phyloP scores from a whole-genome alignment of 2,329 filamentous ascomycete genomes.

The Phoma herbarum region DNA sequence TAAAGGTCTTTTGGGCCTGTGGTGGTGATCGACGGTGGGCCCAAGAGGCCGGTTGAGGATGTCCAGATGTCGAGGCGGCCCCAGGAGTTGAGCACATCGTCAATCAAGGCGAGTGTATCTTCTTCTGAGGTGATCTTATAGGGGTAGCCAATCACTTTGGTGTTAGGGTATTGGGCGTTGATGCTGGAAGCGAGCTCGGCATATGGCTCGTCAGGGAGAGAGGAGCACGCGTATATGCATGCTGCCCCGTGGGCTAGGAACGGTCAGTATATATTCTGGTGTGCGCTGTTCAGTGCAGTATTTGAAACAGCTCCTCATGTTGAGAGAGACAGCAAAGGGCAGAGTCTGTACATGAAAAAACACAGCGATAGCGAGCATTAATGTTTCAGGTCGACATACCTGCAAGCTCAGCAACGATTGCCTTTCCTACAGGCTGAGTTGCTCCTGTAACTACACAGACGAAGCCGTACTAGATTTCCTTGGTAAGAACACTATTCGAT shows the following conservation, averaged over 20 bases:
- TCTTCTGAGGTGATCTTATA: conserved; percentile 67
- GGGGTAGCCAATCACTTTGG: conserved; percentile 69
- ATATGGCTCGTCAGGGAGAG: conserved; percentile 54
- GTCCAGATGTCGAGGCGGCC: conserved; percentile 67
- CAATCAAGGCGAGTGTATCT: conserved; percentile 67
- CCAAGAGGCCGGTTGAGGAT: conserved; percentile 65
- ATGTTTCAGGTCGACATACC: conserved; percentile 49
- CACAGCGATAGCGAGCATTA: background rate
- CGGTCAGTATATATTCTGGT: conserved; percentile 11
- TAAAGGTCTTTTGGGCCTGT: conserved; percentile 66
- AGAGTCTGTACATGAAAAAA: background rate
- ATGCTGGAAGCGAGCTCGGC: conserved; percentile 55
- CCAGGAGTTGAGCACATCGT: conserved; percentile 69
- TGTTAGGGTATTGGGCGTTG: conserved; percentile 59
- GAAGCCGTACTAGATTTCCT: conserved; percentile 63
- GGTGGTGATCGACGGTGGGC: conserved; percentile 62
- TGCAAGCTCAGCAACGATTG: conserved; percentile 68
- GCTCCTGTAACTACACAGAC: conserved; percentile 71
- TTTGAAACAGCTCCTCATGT: background rate
- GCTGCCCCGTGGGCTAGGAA: conserved; percentile 67
- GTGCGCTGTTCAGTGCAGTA: background rate
- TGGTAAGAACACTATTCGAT: background rate
- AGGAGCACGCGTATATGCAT: conserved; percentile 68
- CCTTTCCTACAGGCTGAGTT: conserved; percentile 67
- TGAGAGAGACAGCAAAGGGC: background rate